Base-by-base conservation (phyloP, 164 flowering plant species). In the Aristolochia fimbriata region DNA sequence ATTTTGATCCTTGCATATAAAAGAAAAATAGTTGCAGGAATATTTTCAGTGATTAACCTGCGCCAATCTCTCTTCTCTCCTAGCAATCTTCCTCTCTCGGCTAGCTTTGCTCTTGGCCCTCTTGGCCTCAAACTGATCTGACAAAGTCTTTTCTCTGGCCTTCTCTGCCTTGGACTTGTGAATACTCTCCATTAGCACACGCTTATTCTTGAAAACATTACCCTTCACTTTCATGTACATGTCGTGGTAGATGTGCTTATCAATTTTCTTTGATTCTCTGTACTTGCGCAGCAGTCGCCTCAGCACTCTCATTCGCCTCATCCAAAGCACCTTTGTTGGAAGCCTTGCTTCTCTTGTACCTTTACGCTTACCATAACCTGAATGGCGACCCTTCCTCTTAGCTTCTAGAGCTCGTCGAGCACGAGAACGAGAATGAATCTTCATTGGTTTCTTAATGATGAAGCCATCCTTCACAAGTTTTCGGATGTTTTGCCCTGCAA, bases 1-100 rank as follows among this genome's bases (percentile, higher is more conserved):
- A 21, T 23, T 11, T 13, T 5, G 8, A 8, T 4, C 11, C 15
- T 57, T 25, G 9, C 11, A 20, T 30, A n/a, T 1, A 1, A n/a
- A 15, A 17, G 43, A n/a, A 20, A n/a, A 3, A 15, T 27, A 17
- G 11, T 10, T 31, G 19, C 21, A 25, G 11, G 17, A 16, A 16
- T 21, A 15, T 11, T 15, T n/a, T 3, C 6, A 60, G 4, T 21
- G 20, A 60, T 55, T 62, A 9, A 62, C 65, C 75, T 70, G 77
- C 14, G 81, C 84, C 56, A 77, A 65, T 31, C 84, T 74, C 62
- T 80, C 83, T 53, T 79, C 83, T 68, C 81, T 77, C 60, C 83
- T 67, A 14, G 83, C 83, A 67, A 59, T 46, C 54, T 65, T 65
- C 63, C 63, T 59, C 41, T 59, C 69, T 37, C 67, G 27, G 41